Conservation (phyloP, 305 asterid genomes). For the Fraxinus latifolia region DNA sequence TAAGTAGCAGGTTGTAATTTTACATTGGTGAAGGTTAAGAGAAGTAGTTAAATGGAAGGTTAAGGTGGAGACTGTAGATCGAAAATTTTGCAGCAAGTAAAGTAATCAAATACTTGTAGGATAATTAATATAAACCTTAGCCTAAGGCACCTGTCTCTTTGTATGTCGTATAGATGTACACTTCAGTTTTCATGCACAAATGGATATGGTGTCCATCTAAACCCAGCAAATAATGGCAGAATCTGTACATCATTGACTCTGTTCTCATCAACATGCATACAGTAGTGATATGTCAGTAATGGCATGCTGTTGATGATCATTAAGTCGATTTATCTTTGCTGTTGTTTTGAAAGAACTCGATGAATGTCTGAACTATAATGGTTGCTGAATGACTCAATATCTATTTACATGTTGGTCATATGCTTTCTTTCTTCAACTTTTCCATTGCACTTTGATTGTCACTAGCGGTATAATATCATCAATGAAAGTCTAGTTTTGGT, state of each 20-base stretch:
- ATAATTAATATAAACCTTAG: neutral
- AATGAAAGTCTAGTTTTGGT: neutral
- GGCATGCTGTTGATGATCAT: neutral
- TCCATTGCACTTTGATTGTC: neutral
- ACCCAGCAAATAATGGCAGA: neutral
- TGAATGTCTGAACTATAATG: neutral
- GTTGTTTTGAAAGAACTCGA: neutral
- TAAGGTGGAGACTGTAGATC: neutral
- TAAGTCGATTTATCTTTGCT: conserved; percentile 1
- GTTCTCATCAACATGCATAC: neutral
- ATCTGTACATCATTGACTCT: neutral
- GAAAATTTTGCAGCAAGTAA: neutral
- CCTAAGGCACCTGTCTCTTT: neutral
- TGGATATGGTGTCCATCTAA: neutral
- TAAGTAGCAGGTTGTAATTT: neutral
- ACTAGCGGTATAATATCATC: neutral
- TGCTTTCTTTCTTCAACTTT: conserved; percentile 1
- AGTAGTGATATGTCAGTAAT: neutral
- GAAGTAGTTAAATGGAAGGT: conserved; percentile 3
- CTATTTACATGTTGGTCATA: neutral
- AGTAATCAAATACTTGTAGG: neutral
- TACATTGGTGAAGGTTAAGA: neutral
- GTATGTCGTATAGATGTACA: neutral
- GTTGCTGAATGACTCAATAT: neutral
- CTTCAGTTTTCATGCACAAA: neutral